Percentiles rank a stretch among this genome's conserved stretches.
These are phyloP conservation scores for Teratosphaeriaceae sp. DNA, from an alignment of 2,329 filamentous ascomycete species.

Conservation along the genomic window DNA sequence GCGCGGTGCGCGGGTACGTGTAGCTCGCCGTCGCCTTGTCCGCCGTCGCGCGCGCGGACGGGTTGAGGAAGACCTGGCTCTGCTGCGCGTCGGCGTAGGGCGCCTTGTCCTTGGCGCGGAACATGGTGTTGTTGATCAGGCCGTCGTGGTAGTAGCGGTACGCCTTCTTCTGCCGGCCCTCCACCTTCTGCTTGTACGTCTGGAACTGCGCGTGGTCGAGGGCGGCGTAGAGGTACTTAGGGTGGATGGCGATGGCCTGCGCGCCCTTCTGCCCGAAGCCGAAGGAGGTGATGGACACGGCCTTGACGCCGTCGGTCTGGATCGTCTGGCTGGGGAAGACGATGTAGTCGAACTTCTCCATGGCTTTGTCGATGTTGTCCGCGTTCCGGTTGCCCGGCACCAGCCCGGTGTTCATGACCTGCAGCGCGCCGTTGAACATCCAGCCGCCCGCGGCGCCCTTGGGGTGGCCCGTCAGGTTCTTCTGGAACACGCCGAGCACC, in stretches of 20 bases:
- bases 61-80: constrained; percentile 85
- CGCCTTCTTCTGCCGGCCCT: constrained; percentile 93
- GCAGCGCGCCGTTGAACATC: constrained; percentile 99
- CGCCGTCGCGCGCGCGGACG: constrained; percentile 72
- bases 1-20: constrained; percentile 61
- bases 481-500: constrained; percentile 95
- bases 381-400: constrained; percentile 97
- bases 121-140: constrained; percentile 95
- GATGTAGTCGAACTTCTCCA: constrained; percentile 98
- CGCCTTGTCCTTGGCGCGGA: constrained; percentile 87
- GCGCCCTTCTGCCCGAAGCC: constrained; percentile 99
- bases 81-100: constrained; percentile 88
- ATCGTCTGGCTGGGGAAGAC: constrained; percentile 93
- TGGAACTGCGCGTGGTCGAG: constrained; percentile 79
- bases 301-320: constrained; percentile 97
- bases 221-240: constrained; percentile 91
- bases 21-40: constrained; percentile 84
- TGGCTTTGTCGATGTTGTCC: constrained; percentile 90
- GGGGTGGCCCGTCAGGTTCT: constrained; percentile 96
- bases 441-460: constrained; percentile 99
- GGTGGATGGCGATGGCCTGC: constrained; percentile 93
- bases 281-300: constrained; percentile 97
- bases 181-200: constrained; percentile 80
- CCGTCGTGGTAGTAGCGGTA: constrained; percentile 99
- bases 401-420: constrained; percentile 87